Base-by-base conservation (phyloP, 768 basidiomycete genomes). In the Galerina sulciceps region DNA sequence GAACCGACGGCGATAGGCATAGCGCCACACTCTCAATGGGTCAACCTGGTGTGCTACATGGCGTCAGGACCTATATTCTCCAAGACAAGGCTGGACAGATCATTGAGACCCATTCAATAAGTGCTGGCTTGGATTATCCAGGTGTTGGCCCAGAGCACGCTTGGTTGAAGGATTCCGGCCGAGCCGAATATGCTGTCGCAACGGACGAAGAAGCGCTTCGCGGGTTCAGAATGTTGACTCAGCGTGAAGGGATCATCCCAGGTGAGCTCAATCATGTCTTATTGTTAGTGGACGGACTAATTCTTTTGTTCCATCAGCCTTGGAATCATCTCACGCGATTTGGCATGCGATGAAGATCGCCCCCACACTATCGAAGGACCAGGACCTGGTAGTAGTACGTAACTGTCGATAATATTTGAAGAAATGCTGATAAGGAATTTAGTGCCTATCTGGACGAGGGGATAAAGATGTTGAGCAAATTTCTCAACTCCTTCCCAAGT, bases 391-490 rank as follows among this genome's bases (percentile, higher is more conserved):
- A 47, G 87, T 99, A 58, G 95, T 97, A 69, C 75, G 94, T 84
- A 6, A 35, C 42, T 13, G 36, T 44, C 13, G 8, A 31, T 37
- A 48, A 3, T 58, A 36, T 26, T 14, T 47, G 11, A 35, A 41
- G 40, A 36, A 20, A 17, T 9, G 23, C 11, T 55, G 26, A 59
- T 50, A 64, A 31, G 58, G 26, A 15, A 2, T 41, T 41, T 58
- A 96, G 93, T 97, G 94, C 68, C 78, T 98, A 51, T 96, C 93
- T 53, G 96, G 96, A 49, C 87, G 96, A 61, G 97, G 97, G 15
- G 95, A 99, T 75, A 99, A 99, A 75, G 96, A 99, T 69, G 97
- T 99, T 3, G 91, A 96, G 64, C 91, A 99, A 69, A 95, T 99
- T 57, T 94, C 91, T n/a, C 78, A 96, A 67, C 79, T 98, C 40